Base-by-base conservation (phyloP, 2,329 filamentous ascomycete species). In the Aspergillus niger region DNA sequence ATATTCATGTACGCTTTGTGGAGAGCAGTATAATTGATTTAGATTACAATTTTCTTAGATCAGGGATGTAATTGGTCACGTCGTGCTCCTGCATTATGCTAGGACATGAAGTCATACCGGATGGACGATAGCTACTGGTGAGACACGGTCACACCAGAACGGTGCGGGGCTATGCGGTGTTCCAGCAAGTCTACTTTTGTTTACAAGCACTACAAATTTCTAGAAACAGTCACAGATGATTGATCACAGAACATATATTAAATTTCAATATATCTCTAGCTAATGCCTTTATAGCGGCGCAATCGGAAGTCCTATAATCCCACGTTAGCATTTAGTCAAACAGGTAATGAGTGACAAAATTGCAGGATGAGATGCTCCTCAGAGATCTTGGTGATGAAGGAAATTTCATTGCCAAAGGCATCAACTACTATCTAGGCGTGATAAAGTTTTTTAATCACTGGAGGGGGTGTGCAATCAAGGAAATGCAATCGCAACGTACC, bases 401-500 rank as follows among this genome's bases (percentile, higher is more conserved):
- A 72, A 80, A 81, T 79, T 81, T 86, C 85, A 87, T 80, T 68
- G 79, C 80, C 80, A 75, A 73, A 81, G 78, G 82, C 77, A 79
- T 88, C 85, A 86, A 80, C 77, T 87, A 87, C 85, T 87, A 87
- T 89, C 86, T 89, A 89, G 83, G 82, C 81, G 70, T 72, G 72
- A 82, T 76, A 79, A 73, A 26, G 28, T 44, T 72, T 82, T 88
- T 74, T 89, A 87, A 88, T 89, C 87, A 86, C 87, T 71, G 85
- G 83, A 82, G 77, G 65, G 70, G 71, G 63, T 30, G 41, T 5
- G 8, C 26, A 36, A 26, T 36, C n/a, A 24, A 61, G 57, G 55
- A 36, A 54, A 59, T 32, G 55, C 43, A 50, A 43, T 15, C 20
- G n/a, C 22, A 64, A 73, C 71, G 55, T 73, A 76, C 71, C 70